Evolutionary conservation across 768 basidiomycete genomes (phyloP), one percentile per base, ranked within the genome.

Genomic region (Suillus subluteus): DNA sequence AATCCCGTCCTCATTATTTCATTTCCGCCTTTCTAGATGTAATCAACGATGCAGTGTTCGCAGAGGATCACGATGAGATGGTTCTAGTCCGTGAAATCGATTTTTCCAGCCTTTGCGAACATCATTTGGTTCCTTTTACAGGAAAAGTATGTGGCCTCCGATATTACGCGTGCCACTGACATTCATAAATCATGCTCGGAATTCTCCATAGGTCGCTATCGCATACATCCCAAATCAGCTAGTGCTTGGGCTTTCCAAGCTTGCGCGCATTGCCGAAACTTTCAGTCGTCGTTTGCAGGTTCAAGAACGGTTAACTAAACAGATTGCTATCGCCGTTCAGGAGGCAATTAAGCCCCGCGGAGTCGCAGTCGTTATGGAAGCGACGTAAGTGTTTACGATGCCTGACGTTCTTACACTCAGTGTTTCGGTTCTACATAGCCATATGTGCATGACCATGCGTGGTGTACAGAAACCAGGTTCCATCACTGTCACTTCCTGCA

Each of bases 21-120:
- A 30, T 64, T 70, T 37, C 43, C 35, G 61, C 21, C 54, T 40
- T 63, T 70, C 48, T 75, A 95, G 98, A 99, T 77, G 96, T 99
- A 73, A 98, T 99, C 69, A 98, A 98, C 80, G 94, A 97, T 83
- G 98, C 98, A 66, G 88, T 99, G 46, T 99, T 99, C 76, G 91
- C 95, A 54, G 98, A 99, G 79, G 95, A 99, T 79, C 98, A 99
- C 82, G 98, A 99, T 73, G 98, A 99, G 79, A 97, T 99, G 95
- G 98, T 99, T 50, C 88, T 99, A 66, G 97, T 99, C 65, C 88
- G 93, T 67, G 96, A 99, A 76, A 99, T 99, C 73, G 94, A 98
- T 76, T 90, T 99, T 66, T 98, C 95, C 56, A 97, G 95, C 75
- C 82, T 99, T 66, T 99, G 98, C 80, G 98, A 99, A 82, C 98